phyloP scores from a whole-genome alignment of 2,329 filamentous ascomycete genomes.

The Fusarium tricinctum region DNA sequence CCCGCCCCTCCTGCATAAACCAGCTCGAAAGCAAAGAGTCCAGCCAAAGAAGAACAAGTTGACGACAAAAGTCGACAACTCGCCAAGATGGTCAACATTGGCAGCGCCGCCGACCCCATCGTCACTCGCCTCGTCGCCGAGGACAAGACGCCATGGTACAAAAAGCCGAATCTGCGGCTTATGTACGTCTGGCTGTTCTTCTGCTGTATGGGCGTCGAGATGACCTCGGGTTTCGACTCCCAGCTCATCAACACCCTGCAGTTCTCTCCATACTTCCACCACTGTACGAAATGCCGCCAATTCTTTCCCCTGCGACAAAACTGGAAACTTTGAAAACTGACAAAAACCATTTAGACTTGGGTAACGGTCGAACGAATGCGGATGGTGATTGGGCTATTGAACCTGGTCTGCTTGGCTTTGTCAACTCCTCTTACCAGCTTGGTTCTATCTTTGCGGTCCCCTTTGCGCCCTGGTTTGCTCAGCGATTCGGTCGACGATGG shows the following conservation, averaged over 20 bases:
- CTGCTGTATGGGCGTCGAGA: slow-evolving; percentile 69
- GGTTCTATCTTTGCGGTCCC: slow-evolving; percentile 68
- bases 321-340: neutral
- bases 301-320: fast-evolving
- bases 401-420: slow-evolving; percentile 59
- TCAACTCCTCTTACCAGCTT: slow-evolving; percentile 68
- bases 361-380: slow-evolving; percentile 35
- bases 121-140: slow-evolving; percentile 53
- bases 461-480: slow-evolving; percentile 65
- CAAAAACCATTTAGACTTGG: slow-evolving; percentile 22
- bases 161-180: slow-evolving; percentile 65
- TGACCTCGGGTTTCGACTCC: slow-evolving; percentile 69
- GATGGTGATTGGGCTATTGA: slow-evolving; percentile 46
- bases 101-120: slow-evolving; percentile 43
- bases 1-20: neutral
- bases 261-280: slow-evolving; percentile 56
- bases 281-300: slow-evolving; percentile 48
- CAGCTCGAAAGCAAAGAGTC: neutral
- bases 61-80: neutral
- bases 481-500: slow-evolving; percentile 61
- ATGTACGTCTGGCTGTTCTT: slow-evolving; percentile 67
- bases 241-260: slow-evolving; percentile 60
- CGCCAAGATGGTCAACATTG: slow-evolving; percentile 42
- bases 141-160: slow-evolving; percentile 62
- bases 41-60: neutral